Evolutionary conservation across 768 basidiomycete genomes (phyloP), one percentile per base, ranked within the genome.

Genomic region (Macrolepiota dolichaula): DNA sequence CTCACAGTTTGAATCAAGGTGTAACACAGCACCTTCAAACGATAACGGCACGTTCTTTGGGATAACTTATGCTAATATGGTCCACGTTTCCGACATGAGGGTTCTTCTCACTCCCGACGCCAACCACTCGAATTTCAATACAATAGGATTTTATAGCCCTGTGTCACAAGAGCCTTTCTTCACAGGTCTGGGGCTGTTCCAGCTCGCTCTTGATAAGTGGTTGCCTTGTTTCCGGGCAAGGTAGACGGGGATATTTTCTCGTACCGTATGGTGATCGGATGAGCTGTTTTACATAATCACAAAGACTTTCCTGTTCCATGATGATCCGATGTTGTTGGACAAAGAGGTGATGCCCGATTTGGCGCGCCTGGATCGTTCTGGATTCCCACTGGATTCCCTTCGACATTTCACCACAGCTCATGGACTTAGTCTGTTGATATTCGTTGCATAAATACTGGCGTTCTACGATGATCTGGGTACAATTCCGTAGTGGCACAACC

Each of bases 91-190:
- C 3, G 80, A 82, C 63, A 74, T 81, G 72, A 75, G 80, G 0
- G 78, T 81, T 6, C 72, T 81, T 1, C 69, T 81, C 32, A 74
- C 74, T 1, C 79, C 79, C 2, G 81, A 82, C 62, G 68, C 77
- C 15, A 81, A 82, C 64, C 81, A 82, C 61, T 71, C 74, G 36
- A 73, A 78, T 62, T 81, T 81, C 66, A 74, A 76, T 59, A 81
- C 81, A 0, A 77, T 82, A 4, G 81, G 80, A 7, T 82, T 81
- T 63, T 81, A 81, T 68, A 80, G 79, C 57, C 80, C 79, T 0
- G 68, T 81, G 0, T 72, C 78, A 10, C 77, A 77, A 57, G 75
- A 76, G 56, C 78, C 76, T 3, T 81, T 81, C 68, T 81, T 76
- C 53, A 67, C 79, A 3, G 81, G 81, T n/a, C 59, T 82, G 9